Percentiles rank a stretch among this genome's conserved stretches.
Evolutionary conservation across 306 rosid genomes (phyloP).

Genomic region (Castanopsis chinensis): DNA sequence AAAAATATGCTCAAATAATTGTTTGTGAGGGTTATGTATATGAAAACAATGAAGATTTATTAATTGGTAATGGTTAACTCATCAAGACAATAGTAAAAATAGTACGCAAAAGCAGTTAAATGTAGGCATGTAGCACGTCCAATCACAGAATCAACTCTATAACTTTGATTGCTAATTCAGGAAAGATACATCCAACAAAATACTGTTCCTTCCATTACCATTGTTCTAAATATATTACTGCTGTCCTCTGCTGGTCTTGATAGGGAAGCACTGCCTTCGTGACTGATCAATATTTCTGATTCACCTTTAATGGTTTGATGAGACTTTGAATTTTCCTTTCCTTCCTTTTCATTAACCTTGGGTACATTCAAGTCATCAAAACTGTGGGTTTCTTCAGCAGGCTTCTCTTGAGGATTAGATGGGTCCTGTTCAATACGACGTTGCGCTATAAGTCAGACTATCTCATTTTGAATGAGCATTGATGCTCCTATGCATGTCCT

Average conservation of each 20-base stretch:
- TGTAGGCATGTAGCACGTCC: neutral
- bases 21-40: neutral
- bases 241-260: slow-evolving; percentile 13
- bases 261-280: neutral
- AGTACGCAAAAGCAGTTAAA: neutral
- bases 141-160: neutral
- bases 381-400: slow-evolving; percentile 19
- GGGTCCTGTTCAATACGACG: slow-evolving; percentile 24
- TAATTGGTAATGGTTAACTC: neutral
- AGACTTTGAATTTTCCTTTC: neutral
- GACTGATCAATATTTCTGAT: neutral
- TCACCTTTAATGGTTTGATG: slow-evolving; percentile 8
- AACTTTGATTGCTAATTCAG: neutral
- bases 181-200: neutral
- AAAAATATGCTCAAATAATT: neutral
- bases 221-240: neutral
- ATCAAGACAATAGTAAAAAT: neutral
- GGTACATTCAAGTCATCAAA: neutral
- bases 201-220: neutral
- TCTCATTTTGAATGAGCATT: neutral
- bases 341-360: neutral
- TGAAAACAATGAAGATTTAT: neutral
- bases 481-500: neutral
- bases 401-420: neutral
- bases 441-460: neutral